Evolutionary conservation across 768 basidiomycete genomes (phyloP).

Genomic region (Hemileccinum impolitum): DNA sequence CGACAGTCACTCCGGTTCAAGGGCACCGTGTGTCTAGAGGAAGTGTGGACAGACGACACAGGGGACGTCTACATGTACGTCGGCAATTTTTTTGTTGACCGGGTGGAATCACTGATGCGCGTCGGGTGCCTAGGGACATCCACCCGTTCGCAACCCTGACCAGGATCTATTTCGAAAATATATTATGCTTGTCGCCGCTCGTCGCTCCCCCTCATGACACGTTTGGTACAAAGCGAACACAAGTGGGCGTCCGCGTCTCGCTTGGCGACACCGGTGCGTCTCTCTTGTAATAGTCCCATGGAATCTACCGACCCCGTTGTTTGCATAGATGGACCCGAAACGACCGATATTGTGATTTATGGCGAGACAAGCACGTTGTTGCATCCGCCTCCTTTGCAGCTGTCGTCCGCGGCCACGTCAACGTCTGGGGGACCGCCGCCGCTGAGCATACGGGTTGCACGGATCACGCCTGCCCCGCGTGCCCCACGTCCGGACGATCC

Average conservation of each 20-base stretch:
- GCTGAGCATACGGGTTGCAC: conserved; percentile 49
- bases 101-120: background rate
- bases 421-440: conserved; percentile 20
- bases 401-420: conserved; percentile 17
- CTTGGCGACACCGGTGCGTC: conserved; percentile 61
- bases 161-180: conserved; percentile 67
- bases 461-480: conserved; percentile 45
- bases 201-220: conserved; percentile 18
- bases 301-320: background rate
- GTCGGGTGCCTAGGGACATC: conserved; percentile 49
- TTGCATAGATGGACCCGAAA: conserved; percentile 58
- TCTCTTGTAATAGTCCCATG: background rate
- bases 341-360: conserved; percentile 62
- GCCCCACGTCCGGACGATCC: conserved; percentile 73
- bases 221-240: conserved; percentile 33
- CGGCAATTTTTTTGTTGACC: background rate
- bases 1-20: conserved; percentile 59
- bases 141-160: conserved; percentile 63
- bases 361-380: conserved; percentile 32
- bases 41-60: conserved; percentile 58
- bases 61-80: conserved; percentile 44
- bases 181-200: conserved; percentile 52
- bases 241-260: conserved; percentile 61
- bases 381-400: conserved; percentile 7
- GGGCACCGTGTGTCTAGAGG: conserved; percentile 48